phyloP scores from a whole-genome alignment of 345 rosid species.

The Citrus reticulata region DNA sequence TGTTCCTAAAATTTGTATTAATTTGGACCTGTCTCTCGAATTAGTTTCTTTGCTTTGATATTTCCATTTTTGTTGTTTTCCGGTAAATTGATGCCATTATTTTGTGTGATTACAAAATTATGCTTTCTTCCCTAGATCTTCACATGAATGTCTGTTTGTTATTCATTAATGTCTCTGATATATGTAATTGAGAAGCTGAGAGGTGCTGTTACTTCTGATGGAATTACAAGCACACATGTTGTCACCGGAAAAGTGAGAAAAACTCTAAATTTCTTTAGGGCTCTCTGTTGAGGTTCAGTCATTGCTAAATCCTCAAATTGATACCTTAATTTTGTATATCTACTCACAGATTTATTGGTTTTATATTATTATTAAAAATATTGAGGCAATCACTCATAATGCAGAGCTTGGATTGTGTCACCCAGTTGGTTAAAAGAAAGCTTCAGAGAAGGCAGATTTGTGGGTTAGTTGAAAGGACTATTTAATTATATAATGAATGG shows the following conservation, averaged over 20 bases:
- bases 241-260: constrained; percentile 70
- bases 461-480: constrained; percentile 47
- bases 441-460: constrained; percentile 50
- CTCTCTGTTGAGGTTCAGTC: constrained; percentile 78
- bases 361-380: not conserved
- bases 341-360: not conserved
- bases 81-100: not conserved
- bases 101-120: not conserved
- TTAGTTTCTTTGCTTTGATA: not conserved
- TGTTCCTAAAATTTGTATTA: not conserved
- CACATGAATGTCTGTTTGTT: not conserved
- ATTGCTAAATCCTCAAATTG: not conserved
- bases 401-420: constrained; percentile 85
- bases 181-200: constrained; percentile 55
- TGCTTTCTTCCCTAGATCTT: not conserved
- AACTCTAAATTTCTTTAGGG: constrained; percentile 72
- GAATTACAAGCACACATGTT: constrained; percentile 62
- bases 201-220: constrained; percentile 54
- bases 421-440: constrained; percentile 75
- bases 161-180: not conserved
- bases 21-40: too few species aligned
- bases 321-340: not conserved
- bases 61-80: not conserved
- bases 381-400: constrained; percentile 11
- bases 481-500: not conserved